These are phyloP conservation scores for Cutaneotrichosporon sp. DNA, from an alignment of 1,284 basidiomycete species.

Conservation along the genomic window DNA sequence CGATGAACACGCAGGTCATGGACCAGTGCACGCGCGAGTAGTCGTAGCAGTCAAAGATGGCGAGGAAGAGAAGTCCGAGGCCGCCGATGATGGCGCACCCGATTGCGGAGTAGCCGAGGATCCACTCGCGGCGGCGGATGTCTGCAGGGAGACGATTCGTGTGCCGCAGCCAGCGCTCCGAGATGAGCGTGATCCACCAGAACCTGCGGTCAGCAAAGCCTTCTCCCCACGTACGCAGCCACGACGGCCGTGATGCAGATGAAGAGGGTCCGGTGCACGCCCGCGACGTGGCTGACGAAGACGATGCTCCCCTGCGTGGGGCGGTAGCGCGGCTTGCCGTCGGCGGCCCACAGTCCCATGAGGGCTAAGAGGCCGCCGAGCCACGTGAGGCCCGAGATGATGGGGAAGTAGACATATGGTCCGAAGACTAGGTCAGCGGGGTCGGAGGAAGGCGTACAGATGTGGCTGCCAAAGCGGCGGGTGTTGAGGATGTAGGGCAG, in stretches of 20 bases:
- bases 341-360: constrained; percentile 51
- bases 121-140: constrained; percentile 49
- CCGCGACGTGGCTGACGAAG: constrained; percentile 58
- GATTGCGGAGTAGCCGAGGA: constrained; percentile 54
- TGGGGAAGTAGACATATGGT: constrained; percentile 50
- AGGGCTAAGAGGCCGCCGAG: constrained; percentile 48
- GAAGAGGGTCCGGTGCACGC: constrained; percentile 50
- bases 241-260: constrained; percentile 47
- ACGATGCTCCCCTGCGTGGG: constrained; percentile 51
- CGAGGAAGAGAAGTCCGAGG: constrained; percentile 55
- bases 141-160: constrained; percentile 57
- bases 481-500: constrained; percentile 35
- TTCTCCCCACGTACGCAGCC: constrained; percentile 26
- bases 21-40: constrained; percentile 57
- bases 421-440: constrained; percentile 43
- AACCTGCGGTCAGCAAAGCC: constrained; percentile 24
- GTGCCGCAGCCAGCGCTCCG: constrained; percentile 57
- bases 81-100: constrained; percentile 55
- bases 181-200: constrained; percentile 53
- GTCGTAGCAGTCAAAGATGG: constrained; percentile 52
- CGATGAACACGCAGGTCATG: constrained; percentile 57
- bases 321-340: constrained; percentile 51
- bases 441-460: constrained; percentile 32
- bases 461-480: constrained; percentile 41
- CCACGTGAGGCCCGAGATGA: constrained; percentile 44